phyloP scores from a whole-genome alignment of 768 basidiomycete genomes.

The Trametes sanguinea region DNA sequence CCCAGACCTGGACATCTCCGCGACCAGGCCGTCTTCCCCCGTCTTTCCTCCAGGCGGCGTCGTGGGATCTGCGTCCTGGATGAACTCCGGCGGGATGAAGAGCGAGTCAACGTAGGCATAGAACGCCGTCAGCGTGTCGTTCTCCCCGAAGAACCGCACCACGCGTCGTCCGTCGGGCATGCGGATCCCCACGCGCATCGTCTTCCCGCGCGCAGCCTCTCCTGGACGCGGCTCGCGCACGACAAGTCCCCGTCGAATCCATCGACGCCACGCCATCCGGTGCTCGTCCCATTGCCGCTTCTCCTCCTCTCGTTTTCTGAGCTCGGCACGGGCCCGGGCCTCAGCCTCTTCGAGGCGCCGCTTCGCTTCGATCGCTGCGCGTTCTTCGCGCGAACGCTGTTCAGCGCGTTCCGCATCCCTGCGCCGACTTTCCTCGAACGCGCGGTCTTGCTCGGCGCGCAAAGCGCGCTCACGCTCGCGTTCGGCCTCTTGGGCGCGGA shows the following conservation, averaged over 20 bases:
- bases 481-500: constrained; percentile 54
- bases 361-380: constrained; percentile 42
- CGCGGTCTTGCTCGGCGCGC: constrained; percentile 81
- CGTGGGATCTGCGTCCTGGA: constrained; percentile 43
- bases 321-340: constrained; percentile 42
- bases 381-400: constrained; percentile 52
- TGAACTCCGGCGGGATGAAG: constrained; percentile 46
- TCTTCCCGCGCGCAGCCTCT: constrained; percentile 37
- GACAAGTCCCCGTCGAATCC: constrained; percentile 54
- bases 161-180: constrained; percentile 54
- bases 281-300: constrained; percentile 27
- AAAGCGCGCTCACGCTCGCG: constrained; percentile 47
- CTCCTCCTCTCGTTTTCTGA: constrained; percentile 28
- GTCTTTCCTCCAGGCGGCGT: constrained; percentile 38
- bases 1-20: constrained; percentile 32
- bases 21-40: constrained; percentile 39
- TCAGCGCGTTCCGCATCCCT: constrained; percentile 72
- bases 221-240: constrained; percentile 36
- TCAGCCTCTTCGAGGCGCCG: constrained; percentile 38
- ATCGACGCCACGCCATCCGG: constrained; percentile 58
- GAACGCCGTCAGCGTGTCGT: constrained; percentile 58
- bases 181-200: constrained; percentile 56
- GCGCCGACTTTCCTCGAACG: constrained; percentile 64
- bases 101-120: constrained; percentile 75
- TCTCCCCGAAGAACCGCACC: constrained; percentile 54